A percentile compares a stretch with the other conserved stretches of the same genome.
These are phyloP conservation scores for Dictyostelium firmibasis DNA, from an alignment of 78 protist species.

Conservation along the genomic window DNA sequence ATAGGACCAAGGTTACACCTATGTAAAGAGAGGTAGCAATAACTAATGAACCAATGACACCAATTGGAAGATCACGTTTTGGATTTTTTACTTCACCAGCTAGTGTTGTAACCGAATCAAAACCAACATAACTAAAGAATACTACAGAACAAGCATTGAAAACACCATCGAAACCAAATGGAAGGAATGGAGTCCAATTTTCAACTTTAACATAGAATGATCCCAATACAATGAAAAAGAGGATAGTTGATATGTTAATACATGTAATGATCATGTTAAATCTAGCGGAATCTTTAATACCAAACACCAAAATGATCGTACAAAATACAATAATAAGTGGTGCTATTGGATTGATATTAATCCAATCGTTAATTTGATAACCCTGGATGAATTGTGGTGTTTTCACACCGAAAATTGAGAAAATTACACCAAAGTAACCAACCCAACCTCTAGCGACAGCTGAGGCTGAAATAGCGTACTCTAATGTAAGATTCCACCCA, in stretches of 20 bases:
- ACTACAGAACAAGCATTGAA: constrained; percentile 72
- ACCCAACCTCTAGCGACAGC: constrained; percentile 89
- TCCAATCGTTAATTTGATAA: not conserved
- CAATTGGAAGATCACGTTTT: constrained; percentile 83
- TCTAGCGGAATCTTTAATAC: constrained; percentile 74
- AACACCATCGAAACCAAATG: constrained; percentile 77
- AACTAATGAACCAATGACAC: constrained; percentile 72
- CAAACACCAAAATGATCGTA: constrained; percentile 61
- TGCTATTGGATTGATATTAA: constrained; percentile 32
- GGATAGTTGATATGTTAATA: constrained; percentile 65
- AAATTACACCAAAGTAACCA: constrained; percentile 28
- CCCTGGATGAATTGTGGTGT: constrained; percentile 49
- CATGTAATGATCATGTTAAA: constrained; percentile 36
- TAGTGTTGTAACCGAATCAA: constrained; percentile 82
- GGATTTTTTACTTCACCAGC: constrained; percentile 84
- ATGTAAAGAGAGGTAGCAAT: constrained; percentile 73
- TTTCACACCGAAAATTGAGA: not conserved
- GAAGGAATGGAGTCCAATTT: constrained; percentile 80
- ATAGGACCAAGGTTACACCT: constrained; percentile 66
- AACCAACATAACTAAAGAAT: constrained; percentile 86
- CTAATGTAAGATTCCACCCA: constrained; percentile 78
- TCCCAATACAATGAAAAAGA: constrained; percentile 74
- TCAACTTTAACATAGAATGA: constrained; percentile 30
- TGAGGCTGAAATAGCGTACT: constrained; percentile 73
- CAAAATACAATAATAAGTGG: constrained; percentile 52